phyloP scores from a whole-genome alignment of 164 flowering plant genomes.

The Annona cherimola region DNA sequence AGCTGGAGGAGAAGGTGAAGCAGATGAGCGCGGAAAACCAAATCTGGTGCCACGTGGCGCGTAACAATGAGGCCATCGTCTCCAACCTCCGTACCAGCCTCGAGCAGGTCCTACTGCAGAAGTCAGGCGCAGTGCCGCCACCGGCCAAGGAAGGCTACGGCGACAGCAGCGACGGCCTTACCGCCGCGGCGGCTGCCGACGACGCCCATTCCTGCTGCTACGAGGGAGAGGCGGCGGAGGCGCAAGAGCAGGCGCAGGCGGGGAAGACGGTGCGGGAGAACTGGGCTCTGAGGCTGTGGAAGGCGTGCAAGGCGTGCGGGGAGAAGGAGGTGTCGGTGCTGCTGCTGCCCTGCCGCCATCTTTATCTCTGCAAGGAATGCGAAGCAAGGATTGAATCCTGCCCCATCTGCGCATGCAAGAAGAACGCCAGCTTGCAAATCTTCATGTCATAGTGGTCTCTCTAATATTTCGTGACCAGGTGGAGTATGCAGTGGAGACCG shows the following conservation, averaged over 20 bases:
- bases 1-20: slow-evolving; percentile 28
- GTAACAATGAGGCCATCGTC: slow-evolving; percentile 27
- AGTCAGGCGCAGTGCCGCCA: neutral
- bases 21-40: slow-evolving; percentile 30
- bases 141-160: slow-evolving; percentile 27
- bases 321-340: slow-evolving; percentile 25
- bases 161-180: slow-evolving; percentile 15
- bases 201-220: slow-evolving; percentile 24
- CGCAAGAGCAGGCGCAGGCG: neutral
- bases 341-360: slow-evolving; percentile 32
- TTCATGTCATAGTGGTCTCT: slow-evolving; percentile 16
- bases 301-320: slow-evolving; percentile 21
- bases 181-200: neutral
- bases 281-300: slow-evolving; percentile 7
- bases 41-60: slow-evolving; percentile 29
- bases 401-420: slow-evolving; percentile 26
- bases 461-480: neutral
- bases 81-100: slow-evolving; percentile 19
- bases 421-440: slow-evolving; percentile 27
- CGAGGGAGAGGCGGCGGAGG: neutral
- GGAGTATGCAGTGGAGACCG: too few species aligned
- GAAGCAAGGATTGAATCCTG: slow-evolving; percentile 20
- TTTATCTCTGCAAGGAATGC: slow-evolving; percentile 32
- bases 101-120: slow-evolving; percentile 21
- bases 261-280: slow-evolving; percentile 8